These are phyloP conservation scores for Trichoderma sp. DNA, from an alignment of 2,329 filamentous ascomycete species.

Conservation along the genomic window DNA sequence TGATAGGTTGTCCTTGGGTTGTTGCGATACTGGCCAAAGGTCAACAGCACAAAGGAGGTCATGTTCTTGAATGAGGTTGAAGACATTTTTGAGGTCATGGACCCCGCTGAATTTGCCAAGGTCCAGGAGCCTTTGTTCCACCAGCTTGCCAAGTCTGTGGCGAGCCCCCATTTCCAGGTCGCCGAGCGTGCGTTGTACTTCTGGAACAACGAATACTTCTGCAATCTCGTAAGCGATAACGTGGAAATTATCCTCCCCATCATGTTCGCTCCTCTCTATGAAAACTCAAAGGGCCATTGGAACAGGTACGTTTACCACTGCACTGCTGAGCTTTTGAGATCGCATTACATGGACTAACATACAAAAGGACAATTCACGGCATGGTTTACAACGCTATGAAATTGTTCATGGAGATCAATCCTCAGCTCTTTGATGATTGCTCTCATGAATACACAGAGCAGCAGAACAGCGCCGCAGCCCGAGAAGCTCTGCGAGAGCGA, in stretches of 20 bases:
- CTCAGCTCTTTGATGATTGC: conserved; percentile 96
- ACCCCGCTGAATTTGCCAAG: conserved; percentile 96
- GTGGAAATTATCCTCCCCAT: conserved; percentile 98
- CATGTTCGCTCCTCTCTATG: conserved; percentile 98
- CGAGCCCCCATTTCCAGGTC: conserved; percentile 98
- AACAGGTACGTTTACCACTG: conserved; percentile 69
- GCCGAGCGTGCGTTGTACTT: conserved; percentile 97
- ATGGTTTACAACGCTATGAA: conserved; percentile 99
- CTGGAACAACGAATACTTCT: conserved; percentile 99
- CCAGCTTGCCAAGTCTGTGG: conserved; percentile 95
- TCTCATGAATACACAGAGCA: conserved; percentile 97
- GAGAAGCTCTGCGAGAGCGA: conserved; percentile 77
- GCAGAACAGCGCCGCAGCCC: conserved; percentile 85
- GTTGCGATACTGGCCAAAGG: conserved; percentile 97
- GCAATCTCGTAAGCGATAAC: conserved; percentile 97
- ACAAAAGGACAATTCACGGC: conserved; percentile 85
- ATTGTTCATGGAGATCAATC: conserved; percentile 99
- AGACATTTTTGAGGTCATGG: conserved; percentile 99
- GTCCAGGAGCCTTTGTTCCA: conserved; percentile 98
- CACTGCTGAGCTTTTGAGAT: not conserved
- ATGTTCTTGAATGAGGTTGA: conserved; percentile 99
- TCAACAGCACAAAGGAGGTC: conserved; percentile 99
- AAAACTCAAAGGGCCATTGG: conserved; percentile 99
- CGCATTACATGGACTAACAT: conserved; percentile 36
- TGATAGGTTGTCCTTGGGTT: conserved; percentile 84